Conservation (phyloP, 73 alveolate genomes). For the Tetrahymena thermophila region DNA sequence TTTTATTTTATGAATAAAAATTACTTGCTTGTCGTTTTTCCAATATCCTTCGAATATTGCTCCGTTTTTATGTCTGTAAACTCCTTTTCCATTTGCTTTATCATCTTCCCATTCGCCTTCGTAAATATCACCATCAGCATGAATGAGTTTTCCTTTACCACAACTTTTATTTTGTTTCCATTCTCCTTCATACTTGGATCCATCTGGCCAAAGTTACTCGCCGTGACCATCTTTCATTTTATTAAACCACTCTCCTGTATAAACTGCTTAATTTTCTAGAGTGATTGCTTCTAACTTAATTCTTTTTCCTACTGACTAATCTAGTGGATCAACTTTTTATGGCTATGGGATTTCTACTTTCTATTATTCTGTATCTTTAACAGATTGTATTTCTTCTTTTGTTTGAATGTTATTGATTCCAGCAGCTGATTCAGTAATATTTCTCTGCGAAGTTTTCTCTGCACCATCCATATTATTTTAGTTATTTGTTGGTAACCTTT, state of each 20-base stretch:
- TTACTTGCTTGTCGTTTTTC: slow-evolving; percentile 2
- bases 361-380: neutral
- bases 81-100: slow-evolving; percentile 66
- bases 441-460: neutral
- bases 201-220: slow-evolving; percentile 57
- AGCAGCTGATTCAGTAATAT: neutral
- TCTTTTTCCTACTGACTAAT: slow-evolving; percentile 8
- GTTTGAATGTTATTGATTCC: neutral
- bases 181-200: slow-evolving; percentile 51
- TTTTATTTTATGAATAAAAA: neutral
- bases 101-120: slow-evolving; percentile 61
- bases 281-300: slow-evolving; percentile 40
- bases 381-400: neutral
- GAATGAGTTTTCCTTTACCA: slow-evolving; percentile 32
- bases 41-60: slow-evolving; percentile 60
- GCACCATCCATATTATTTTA: neutral
- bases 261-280: slow-evolving; percentile 48
- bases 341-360: neutral
- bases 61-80: slow-evolving; percentile 48
- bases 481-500: neutral
- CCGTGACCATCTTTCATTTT: slow-evolving; percentile 63
- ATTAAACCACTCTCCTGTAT: slow-evolving; percentile 50
- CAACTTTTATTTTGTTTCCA: slow-evolving; percentile 35
- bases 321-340: neutral
- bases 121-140: slow-evolving; percentile 34